phyloP scores from a whole-genome alignment of 352 stramenopile genomes.

The Peronosclerospora sorghi region DNA sequence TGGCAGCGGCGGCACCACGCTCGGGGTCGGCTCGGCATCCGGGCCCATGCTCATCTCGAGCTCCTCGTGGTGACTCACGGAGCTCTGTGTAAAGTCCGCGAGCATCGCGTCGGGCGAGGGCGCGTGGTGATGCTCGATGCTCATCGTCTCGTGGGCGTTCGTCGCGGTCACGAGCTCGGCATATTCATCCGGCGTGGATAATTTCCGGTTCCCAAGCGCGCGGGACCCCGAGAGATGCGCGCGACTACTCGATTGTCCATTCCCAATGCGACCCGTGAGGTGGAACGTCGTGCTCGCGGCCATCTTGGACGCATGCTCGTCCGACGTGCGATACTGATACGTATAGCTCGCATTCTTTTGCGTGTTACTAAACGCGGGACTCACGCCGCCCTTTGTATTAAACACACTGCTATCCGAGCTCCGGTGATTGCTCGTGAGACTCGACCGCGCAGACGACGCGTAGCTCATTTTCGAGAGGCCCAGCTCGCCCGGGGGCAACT shows the following conservation, averaged over 20 bases:
- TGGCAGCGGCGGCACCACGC: not conserved
- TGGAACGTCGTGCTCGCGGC: conserved; percentile 16
- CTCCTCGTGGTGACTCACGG: conserved; percentile 5
- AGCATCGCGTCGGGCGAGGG: conserved; percentile 1
- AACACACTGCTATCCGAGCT: conserved; percentile 25
- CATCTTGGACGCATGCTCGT: conserved; percentile 4
- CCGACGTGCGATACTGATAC: conserved; percentile 27
- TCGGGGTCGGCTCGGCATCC: not conserved
- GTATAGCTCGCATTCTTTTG: conserved; percentile 20
- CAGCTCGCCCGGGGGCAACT: conserved; percentile 21
- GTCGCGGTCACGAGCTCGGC: conserved; percentile 22
- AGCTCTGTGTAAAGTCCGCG: conserved; percentile 16
- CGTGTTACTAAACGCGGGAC: conserved; percentile 18
- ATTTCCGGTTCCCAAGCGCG: conserved; percentile 13
- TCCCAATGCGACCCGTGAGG: conserved; percentile 18
- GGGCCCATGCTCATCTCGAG: conserved; percentile 21
- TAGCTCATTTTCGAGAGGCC: conserved; percentile 21
- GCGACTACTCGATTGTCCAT: conserved; percentile 9
- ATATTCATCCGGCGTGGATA: conserved; percentile 28
- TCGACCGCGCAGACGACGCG: conserved; percentile 21
- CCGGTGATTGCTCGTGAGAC: conserved; percentile 13
- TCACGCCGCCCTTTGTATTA: conserved; percentile 28
- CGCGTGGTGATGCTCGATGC: conserved; percentile 6
- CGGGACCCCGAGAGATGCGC: conserved; percentile 1
- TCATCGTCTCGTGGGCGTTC: conserved; percentile 12